Evolutionary conservation across 2,329 filamentous ascomycete species (phyloP).

Genomic region (Penicillium sp.): DNA sequence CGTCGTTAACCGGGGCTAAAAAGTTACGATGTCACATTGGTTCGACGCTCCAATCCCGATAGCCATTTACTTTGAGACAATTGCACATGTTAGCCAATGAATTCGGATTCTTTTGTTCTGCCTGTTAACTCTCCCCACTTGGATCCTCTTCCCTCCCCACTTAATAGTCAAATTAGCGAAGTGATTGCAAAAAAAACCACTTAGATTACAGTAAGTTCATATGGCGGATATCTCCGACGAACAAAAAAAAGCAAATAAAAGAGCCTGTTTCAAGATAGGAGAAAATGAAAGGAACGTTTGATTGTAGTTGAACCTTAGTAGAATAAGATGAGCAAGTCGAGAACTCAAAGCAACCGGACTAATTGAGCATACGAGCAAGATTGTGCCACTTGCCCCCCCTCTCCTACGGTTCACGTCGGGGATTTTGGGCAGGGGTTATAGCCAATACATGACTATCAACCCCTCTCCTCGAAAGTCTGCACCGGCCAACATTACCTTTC

Average conservation of each 20-base stretch:
- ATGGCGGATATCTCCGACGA: not conserved
- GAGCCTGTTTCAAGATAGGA: not conserved
- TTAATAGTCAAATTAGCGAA: not conserved
- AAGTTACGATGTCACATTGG: constrained; percentile 29
- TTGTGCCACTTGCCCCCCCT: not conserved
- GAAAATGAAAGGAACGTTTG: not conserved
- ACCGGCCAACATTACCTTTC: constrained; percentile 21
- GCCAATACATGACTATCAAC: constrained; percentile 19
- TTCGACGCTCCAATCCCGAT: constrained; percentile 9
- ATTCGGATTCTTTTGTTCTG: not conserved
- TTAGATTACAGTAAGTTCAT: not conserved
- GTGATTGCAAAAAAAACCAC: not conserved
- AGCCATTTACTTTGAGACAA: constrained; percentile 12
- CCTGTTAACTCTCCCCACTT: constrained; percentile 2
- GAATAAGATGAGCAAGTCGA: not conserved
- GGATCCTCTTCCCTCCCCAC: not conserved
- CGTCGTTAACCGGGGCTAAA: constrained; percentile 25
- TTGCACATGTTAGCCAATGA: constrained; percentile 23
- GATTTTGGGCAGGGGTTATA: constrained; percentile 5
- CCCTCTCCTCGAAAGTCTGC: constrained; percentile 22
- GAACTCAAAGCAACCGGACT: not conserved
- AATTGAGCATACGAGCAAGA: not conserved
- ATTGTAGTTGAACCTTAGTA: not conserved
- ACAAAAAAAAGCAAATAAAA: not conserved
- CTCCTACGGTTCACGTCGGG: constrained; percentile 23